These are phyloP conservation scores for Phytophthora litchii DNA, from an alignment of 352 stramenopile species.

Conservation along the genomic window DNA sequence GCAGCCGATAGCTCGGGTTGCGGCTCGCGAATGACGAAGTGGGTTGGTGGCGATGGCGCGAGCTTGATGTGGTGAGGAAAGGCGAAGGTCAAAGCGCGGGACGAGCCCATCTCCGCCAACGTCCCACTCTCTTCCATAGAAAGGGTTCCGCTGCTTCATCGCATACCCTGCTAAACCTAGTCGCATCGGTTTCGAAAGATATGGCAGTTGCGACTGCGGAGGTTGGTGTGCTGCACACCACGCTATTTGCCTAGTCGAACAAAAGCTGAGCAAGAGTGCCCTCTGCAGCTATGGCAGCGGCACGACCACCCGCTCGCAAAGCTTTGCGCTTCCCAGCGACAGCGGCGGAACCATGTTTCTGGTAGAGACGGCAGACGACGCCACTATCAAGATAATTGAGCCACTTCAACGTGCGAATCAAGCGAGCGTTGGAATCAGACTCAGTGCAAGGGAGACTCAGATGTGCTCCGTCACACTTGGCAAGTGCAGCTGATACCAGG, in stretches of 20 bases:
- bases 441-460: conserved; percentile 8
- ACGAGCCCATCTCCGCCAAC: conserved; percentile 13
- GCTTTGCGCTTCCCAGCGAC: too few species aligned
- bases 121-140: conserved; percentile 28
- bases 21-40: conserved; percentile 20
- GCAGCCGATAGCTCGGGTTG: conserved; percentile 19
- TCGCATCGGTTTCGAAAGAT: conserved; percentile 1
- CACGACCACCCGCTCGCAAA: background rate
- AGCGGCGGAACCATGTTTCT: too few species aligned
- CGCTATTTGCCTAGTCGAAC: background rate
- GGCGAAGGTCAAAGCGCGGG: conserved; percentile 7
- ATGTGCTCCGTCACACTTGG: conserved; percentile 9
- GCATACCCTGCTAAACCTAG: conserved; percentile 10
- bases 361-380: too few species aligned
- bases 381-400: too few species aligned
- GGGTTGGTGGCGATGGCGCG: conserved; percentile 27
- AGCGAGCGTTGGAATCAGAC: conserved; percentile 12
- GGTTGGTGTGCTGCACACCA: conserved; percentile 9
- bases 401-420: too few species aligned
- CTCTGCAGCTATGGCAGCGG: background rate
- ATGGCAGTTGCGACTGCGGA: background rate
- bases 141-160: conserved; percentile 11
- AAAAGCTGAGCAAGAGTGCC: conserved; percentile 3
- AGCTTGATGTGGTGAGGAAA: conserved; percentile 4
- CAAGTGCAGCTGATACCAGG: conserved; percentile 1